These are phyloP conservation scores for Aspergillus fischeri DNA, from an alignment of 2,329 filamentous ascomycete genomes.

Conservation along the genomic window DNA sequence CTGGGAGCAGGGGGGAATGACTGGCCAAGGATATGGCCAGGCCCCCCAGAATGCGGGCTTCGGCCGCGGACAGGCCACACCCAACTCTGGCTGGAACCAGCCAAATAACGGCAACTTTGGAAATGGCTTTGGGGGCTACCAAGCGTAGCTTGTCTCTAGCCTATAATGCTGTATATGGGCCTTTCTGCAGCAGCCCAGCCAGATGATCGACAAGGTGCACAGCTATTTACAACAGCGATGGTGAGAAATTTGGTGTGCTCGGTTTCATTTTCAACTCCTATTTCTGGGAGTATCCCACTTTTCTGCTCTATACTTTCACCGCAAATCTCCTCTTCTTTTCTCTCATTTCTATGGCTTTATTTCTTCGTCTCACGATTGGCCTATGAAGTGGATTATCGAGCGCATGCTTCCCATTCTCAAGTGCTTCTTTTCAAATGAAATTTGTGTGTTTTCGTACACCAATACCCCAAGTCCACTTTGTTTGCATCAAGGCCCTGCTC, in stretches of 20 bases:
- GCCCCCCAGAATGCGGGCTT: slow-evolving; percentile 73
- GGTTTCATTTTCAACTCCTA: slow-evolving; percentile 2
- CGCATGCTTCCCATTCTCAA: slow-evolving; percentile 30
- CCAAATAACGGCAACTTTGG: slow-evolving; percentile 47
- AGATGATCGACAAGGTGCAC: slow-evolving; percentile 5
- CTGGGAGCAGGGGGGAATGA: slow-evolving; percentile 49
- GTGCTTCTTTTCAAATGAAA: slow-evolving; percentile 40
- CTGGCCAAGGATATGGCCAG: slow-evolving; percentile 55
- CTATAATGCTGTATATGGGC: slow-evolving; percentile 8
- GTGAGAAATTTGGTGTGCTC: slow-evolving; percentile 9
- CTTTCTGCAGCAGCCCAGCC: slow-evolving; percentile 9
- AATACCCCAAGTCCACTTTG: slow-evolving; percentile 42
- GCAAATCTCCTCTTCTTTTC: slow-evolving; percentile 12
- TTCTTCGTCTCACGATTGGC: slow-evolving; percentile 22
- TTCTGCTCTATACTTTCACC: slow-evolving; percentile 13
- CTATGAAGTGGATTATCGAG: slow-evolving; percentile 37
- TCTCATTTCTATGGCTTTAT: slow-evolving; percentile 5
- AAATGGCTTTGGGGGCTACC: slow-evolving; percentile 59
- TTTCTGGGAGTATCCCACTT: neutral
- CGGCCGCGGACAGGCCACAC: slow-evolving; percentile 64
- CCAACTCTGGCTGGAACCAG: slow-evolving; percentile 51
- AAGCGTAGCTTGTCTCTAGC: slow-evolving; percentile 43
- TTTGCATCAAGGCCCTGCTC: slow-evolving; percentile 30
- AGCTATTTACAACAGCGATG: slow-evolving; percentile 12
- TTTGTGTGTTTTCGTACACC: slow-evolving; percentile 39